These are phyloP conservation scores for Guyanaporus albipodus DNA, from an alignment of 768 basidiomycete genomes.

Conservation along the genomic window DNA sequence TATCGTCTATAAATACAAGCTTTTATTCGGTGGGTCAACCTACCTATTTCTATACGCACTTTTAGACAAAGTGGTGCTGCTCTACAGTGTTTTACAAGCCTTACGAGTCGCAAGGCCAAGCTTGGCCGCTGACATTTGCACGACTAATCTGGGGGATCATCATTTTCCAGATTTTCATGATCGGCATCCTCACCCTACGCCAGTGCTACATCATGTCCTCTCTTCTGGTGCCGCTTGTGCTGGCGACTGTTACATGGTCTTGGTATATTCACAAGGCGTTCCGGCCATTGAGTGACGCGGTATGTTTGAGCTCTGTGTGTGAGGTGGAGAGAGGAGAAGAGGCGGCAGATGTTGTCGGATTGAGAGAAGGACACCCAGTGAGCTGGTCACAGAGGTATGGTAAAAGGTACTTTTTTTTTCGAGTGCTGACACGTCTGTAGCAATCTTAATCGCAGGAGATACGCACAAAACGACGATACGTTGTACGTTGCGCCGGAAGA, in stretches of 20 bases:
- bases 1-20: constrained; percentile 97
- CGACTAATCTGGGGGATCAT: constrained; percentile 90
- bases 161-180: constrained; percentile 96
- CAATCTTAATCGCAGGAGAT: constrained; percentile 80
- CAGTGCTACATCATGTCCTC: constrained; percentile 55
- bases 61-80: background rate
- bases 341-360: constrained; percentile 68
- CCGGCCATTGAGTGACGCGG: constrained; percentile 71
- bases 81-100: constrained; percentile 94
- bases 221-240: constrained; percentile 71
- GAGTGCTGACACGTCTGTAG: constrained; percentile 35
- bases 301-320: constrained; percentile 80
- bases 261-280: constrained; percentile 71
- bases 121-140: constrained; percentile 94
- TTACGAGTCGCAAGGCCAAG: constrained; percentile 95
- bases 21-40: constrained; percentile 74
- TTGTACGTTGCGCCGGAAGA: constrained; percentile 95
- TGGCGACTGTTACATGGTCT: constrained; percentile 73
- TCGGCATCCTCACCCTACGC: constrained; percentile 79
- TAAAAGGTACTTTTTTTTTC: background rate
- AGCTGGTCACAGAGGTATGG: constrained; percentile 80
- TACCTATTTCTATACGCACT: background rate
- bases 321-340: constrained; percentile 91
- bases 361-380: constrained; percentile 82
- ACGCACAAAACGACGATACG: constrained; percentile 91